Evolutionary conservation across 805 yeast genomes (phyloP).

Genomic region (Ogataea corticis): DNA sequence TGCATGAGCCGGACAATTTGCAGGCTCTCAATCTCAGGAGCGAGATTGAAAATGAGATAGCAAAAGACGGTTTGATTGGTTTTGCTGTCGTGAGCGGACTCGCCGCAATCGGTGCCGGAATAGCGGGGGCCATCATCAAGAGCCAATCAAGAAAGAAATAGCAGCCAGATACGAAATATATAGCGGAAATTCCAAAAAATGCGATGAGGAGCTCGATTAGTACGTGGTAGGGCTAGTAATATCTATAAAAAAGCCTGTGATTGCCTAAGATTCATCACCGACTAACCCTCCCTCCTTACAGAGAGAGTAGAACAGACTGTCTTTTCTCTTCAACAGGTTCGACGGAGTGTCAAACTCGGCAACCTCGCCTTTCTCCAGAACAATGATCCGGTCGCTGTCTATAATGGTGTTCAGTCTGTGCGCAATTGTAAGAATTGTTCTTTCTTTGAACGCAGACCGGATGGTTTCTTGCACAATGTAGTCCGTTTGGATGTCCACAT

Average conservation of each 20-base stretch:
- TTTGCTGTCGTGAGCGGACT: constrained; percentile 84
- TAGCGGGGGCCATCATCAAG: constrained; percentile 26
- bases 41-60: constrained; percentile 80
- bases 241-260: not conserved
- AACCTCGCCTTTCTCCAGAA: constrained; percentile 71
- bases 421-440: constrained; percentile 83
- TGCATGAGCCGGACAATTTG: constrained; percentile 79
- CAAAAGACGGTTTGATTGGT: constrained; percentile 86
- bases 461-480: constrained; percentile 75
- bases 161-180: not conserved
- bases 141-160: constrained; percentile 19
- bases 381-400: constrained; percentile 77
- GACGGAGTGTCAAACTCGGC: constrained; percentile 76
- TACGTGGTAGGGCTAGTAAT: too few species aligned
- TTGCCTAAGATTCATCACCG: constrained; percentile 16
- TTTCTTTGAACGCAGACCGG: constrained; percentile 67
- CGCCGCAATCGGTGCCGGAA: constrained; percentile 76
- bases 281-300: constrained; percentile 75
- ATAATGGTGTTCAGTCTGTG: constrained; percentile 81
- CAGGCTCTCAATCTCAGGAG: constrained; percentile 74
- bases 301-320: constrained; percentile 74
- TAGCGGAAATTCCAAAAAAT: too few species aligned
- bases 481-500: constrained; percentile 86
- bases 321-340: constrained; percentile 61
- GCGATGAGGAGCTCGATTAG: too few species aligned